Conservation (phyloP, 1,284 basidiomycete genomes). For the Apiotrichum porosum region DNA sequence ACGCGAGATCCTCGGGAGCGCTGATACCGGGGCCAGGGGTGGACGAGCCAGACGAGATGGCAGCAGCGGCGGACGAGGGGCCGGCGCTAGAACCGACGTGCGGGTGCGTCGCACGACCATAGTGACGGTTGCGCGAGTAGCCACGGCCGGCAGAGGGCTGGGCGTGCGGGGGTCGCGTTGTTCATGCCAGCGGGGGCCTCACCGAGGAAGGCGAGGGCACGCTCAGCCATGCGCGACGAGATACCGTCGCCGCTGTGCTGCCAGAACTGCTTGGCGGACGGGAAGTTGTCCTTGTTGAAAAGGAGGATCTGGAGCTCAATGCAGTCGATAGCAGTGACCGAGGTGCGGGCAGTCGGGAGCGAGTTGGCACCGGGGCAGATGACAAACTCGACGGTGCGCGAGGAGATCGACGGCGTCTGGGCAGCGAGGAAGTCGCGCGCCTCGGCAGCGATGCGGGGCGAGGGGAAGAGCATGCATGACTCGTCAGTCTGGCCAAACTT, state of each 20-base stretch:
- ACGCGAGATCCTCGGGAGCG: slow-evolving; percentile 45
- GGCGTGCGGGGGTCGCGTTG: background rate
- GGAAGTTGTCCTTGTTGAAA: slow-evolving; percentile 63
- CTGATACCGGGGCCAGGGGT: slow-evolving; percentile 8
- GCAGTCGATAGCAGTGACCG: slow-evolving; percentile 36
- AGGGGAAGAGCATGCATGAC: slow-evolving; percentile 70
- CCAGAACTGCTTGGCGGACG: slow-evolving; percentile 87
- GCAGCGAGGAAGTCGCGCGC: slow-evolving; percentile 71
- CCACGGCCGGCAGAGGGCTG: slow-evolving; percentile 14
- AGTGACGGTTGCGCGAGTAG: slow-evolving; percentile 50
- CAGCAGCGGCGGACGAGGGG: slow-evolving; percentile 9
- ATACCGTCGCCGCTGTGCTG: slow-evolving; percentile 91
- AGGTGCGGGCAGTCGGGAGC: slow-evolving; percentile 10
- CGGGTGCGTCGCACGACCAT: slow-evolving; percentile 20
- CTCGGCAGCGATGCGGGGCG: slow-evolving; percentile 63
- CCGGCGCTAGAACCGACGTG: background rate
- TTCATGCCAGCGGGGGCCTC: slow-evolving; percentile 42
- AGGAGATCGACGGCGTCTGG: slow-evolving; percentile 51
- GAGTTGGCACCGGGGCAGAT: slow-evolving; percentile 52
- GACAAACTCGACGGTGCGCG: slow-evolving; percentile 68
- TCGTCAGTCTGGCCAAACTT: slow-evolving; percentile 71
- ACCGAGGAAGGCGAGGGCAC: slow-evolving; percentile 65
- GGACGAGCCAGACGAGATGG: slow-evolving; percentile 14
- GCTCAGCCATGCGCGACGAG: slow-evolving; percentile 79
- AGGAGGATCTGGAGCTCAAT: slow-evolving; percentile 74